Base-by-base conservation (phyloP, 2,329 filamentous ascomycete species). In the Zasmidium citrigriseum region DNA sequence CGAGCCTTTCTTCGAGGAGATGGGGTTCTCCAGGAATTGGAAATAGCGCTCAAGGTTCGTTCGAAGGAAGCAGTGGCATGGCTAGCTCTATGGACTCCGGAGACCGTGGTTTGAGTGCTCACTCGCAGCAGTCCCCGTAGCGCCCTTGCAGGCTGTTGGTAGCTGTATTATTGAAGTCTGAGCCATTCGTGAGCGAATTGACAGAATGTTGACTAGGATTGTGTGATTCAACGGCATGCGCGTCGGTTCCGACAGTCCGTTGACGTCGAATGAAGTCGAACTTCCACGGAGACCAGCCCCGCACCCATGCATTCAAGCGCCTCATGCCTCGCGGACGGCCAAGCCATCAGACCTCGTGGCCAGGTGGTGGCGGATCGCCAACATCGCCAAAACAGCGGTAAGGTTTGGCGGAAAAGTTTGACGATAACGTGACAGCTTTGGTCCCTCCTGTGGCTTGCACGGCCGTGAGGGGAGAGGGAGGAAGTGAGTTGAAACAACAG, bases 371-470 rank as follows among this genome's bases (percentile, higher is more conserved):
- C 50, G 38, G 29, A 34, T 44, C 21, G 29, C 50, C 29, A 38
- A 44, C 18, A 34, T 44, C 21, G 29, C 50, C 29, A 38, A 44
- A 24, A 24, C 41, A 23, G 50, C 34, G 50, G 20, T 21, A 20
- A 41, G 34, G 34, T 41, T 41, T 41, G 34, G 34, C 48, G 21
- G 50, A 45, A 52, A 52, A 52, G 29, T 25, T 52, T 52, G 50
- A 23, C n/a, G 34, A 52, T 45, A 52, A 52, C 50, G 50, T 45
- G 50, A 52, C 50, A 24, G 34, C 16, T 45, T 20, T 44, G 9
- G 12, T 9, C 14, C 22, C 14, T 21, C 16, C 11, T 24, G 47
- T 34, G 22, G 23, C 20, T 24, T n/a, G n/a, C n/a, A n/a, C n/a
- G n/a, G n/a, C n/a, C n/a, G n/a, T n/a, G n/a, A n/a, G n/a, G n/a